phyloP scores from a whole-genome alignment of 73 alveolate species.

The Tetrahymena thermophila region DNA sequence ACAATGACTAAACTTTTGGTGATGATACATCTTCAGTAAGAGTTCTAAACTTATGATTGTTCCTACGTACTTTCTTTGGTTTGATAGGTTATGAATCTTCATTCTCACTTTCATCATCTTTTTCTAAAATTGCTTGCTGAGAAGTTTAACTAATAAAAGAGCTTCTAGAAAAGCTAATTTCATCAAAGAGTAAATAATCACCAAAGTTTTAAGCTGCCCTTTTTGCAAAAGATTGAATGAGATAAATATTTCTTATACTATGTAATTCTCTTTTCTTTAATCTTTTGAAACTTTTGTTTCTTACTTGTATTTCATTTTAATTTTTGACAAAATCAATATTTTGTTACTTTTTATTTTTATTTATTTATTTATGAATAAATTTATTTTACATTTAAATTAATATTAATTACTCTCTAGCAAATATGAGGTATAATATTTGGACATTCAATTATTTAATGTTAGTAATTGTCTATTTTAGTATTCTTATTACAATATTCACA shows the following conservation, averaged over 20 bases:
- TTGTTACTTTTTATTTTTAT: neutral
- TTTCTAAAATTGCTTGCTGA: neutral
- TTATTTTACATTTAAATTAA: neutral
- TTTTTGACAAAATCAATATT: neutral
- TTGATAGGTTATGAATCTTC: neutral
- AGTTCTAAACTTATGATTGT: neutral
- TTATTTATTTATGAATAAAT: neutral
- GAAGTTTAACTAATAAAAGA: neutral
- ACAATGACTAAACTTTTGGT: neutral
- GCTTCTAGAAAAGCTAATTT: neutral
- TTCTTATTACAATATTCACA: neutral
- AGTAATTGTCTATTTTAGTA: neutral
- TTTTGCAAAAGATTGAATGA: neutral
- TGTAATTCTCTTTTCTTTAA: neutral
- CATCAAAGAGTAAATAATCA: neutral
- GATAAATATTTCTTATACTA: neutral
- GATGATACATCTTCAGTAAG: neutral
- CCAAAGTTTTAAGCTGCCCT: neutral
- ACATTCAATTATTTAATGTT: neutral
- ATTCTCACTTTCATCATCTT: neutral
- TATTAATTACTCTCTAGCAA: neutral
- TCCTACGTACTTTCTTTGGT: neutral
- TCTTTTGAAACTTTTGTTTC: neutral
- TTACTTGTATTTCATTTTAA: neutral
- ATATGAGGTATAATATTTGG: neutral